A percentile compares a stretch with the other conserved stretches of the same genome.
Evolutionary conservation across 2,329 filamentous ascomycete species (phyloP).

Genomic region (Volutella citrinella): DNA sequence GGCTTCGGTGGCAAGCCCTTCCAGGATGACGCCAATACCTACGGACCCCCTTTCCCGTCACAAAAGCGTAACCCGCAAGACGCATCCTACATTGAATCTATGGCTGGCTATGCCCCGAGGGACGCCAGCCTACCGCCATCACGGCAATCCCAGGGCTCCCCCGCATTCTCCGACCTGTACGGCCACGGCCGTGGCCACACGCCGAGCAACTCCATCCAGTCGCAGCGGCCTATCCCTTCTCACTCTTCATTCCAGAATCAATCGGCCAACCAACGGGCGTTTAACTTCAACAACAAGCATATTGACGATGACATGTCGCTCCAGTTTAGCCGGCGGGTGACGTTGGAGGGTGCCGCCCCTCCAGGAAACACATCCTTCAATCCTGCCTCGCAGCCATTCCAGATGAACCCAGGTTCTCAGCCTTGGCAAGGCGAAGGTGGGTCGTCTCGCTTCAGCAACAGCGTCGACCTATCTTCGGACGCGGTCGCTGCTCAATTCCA

Average conservation of each 20-base stretch:
- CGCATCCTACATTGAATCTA: conserved; percentile 39
- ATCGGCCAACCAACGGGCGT: conserved; percentile 34
- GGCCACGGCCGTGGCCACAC: conserved; percentile 33
- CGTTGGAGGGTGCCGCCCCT: conserved; percentile 29
- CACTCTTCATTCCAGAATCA: conserved; percentile 49
- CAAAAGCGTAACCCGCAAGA: conserved; percentile 35
- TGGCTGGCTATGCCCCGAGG: conserved; percentile 34
- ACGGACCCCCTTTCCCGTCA: conserved; percentile 21
- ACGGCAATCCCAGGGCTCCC: conserved; percentile 47
- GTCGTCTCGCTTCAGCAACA: conserved; percentile 23
- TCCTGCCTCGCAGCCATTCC: conserved; percentile 37
- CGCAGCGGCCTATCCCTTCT: conserved; percentile 43
- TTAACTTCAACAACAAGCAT: conserved; percentile 36
- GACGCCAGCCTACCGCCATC: conserved; percentile 56
- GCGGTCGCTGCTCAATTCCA: conserved; percentile 23
- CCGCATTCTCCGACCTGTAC: conserved; percentile 32
- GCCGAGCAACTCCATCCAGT: conserved; percentile 43
- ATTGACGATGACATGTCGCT: conserved; percentile 36
- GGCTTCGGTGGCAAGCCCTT: conserved; percentile 21
- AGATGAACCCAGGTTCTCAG: conserved; percentile 46
- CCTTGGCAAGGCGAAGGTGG: conserved; percentile 39
- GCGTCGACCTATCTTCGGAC: conserved; percentile 33
- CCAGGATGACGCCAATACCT: conserved; percentile 23
- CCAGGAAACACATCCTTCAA: conserved; percentile 22
- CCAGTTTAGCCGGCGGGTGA: conserved; percentile 31